Conservation (phyloP, 2,329 filamentous ascomycete species). For the Ophiostoma sp. region DNA sequence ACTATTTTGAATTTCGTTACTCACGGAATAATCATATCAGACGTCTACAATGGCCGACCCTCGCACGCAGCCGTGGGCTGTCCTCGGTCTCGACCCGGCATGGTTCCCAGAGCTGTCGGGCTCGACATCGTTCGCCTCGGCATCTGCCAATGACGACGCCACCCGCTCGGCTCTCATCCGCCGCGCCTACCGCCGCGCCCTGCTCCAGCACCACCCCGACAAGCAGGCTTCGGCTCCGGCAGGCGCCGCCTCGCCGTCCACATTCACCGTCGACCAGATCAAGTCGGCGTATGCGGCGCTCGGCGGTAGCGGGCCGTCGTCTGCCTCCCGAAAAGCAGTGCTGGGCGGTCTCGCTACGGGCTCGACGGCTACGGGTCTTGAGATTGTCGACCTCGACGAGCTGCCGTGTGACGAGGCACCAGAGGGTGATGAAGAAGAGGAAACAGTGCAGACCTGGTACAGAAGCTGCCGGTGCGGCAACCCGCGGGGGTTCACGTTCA, state of each 20-base stretch:
- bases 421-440: neutral
- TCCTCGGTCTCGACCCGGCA: conserved; percentile 21
- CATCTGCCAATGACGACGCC: conserved; percentile 27
- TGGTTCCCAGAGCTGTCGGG: conserved; percentile 11
- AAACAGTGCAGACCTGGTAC: conserved; percentile 44
- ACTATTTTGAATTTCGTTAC: neutral
- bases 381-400: conserved; percentile 62
- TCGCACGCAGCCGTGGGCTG: conserved; percentile 17
- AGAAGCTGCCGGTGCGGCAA: conserved; percentile 61
- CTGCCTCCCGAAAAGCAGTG: neutral
- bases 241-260: neutral
- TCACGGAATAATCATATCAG: too few species aligned
- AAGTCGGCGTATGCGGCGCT: conserved; percentile 54
- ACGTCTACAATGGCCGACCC: conserved; percentile 10
- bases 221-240: conserved; percentile 36
- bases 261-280: conserved; percentile 59
- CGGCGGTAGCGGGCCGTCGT: conserved; percentile 11
- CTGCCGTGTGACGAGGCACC: conserved; percentile 44
- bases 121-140: conserved; percentile 30
- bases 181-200: conserved; percentile 58
- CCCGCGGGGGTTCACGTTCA: conserved; percentile 53
- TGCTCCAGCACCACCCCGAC: conserved; percentile 63
- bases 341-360: neutral
- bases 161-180: conserved; percentile 48
- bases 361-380: conserved; percentile 48